Percentiles rank a stretch among this genome's conserved stretches.
These are phyloP conservation scores for Cytospora chrysosperma DNA, from an alignment of 2,329 filamentous ascomycete genomes.

Conservation along the genomic window DNA sequence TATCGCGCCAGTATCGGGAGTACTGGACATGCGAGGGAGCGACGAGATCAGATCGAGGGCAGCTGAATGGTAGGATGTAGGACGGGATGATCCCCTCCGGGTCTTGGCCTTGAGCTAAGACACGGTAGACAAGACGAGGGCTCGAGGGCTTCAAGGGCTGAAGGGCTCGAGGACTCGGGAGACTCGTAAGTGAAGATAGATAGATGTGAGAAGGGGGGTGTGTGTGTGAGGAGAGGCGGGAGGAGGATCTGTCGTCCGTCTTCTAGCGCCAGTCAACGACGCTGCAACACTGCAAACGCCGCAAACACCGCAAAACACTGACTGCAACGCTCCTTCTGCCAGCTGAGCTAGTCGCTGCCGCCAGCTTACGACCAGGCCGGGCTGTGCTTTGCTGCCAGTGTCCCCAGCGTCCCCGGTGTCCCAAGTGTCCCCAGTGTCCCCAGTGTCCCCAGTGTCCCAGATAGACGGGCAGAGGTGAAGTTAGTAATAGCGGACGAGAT, in stretches of 20 bases:
- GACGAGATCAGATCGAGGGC: not conserved
- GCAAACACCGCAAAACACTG: too few species aligned
- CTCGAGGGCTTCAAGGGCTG: not conserved
- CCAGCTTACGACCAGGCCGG: not conserved
- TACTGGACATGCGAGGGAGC: slow-evolving; percentile 1
- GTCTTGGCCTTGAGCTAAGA: slow-evolving; percentile 16
- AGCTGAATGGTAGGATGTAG: not conserved
- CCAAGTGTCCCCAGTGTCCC: too few species aligned
- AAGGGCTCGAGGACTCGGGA: not conserved
- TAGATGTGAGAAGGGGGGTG: not conserved
- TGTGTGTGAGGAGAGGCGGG: slow-evolving; percentile 15
- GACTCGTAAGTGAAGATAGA: not conserved
- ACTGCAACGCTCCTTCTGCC: not conserved
- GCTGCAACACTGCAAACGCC: not conserved
- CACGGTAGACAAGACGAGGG: slow-evolving; percentile 5
- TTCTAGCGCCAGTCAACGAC: slow-evolving; percentile 2
- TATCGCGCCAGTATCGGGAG: slow-evolving; percentile 10
- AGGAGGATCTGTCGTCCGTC: not conserved
- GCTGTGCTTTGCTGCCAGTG: not conserved
- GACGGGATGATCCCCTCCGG: slow-evolving; percentile 2
- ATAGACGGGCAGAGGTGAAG: not conserved
- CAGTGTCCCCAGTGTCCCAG: too few species aligned
- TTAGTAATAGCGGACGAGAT: not conserved
- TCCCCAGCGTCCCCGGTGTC: too few species aligned
- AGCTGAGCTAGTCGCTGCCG: not conserved